Evolutionary conservation across 2,329 filamentous ascomycete species (phyloP).

Genomic region (Aspergillus sp.): DNA sequence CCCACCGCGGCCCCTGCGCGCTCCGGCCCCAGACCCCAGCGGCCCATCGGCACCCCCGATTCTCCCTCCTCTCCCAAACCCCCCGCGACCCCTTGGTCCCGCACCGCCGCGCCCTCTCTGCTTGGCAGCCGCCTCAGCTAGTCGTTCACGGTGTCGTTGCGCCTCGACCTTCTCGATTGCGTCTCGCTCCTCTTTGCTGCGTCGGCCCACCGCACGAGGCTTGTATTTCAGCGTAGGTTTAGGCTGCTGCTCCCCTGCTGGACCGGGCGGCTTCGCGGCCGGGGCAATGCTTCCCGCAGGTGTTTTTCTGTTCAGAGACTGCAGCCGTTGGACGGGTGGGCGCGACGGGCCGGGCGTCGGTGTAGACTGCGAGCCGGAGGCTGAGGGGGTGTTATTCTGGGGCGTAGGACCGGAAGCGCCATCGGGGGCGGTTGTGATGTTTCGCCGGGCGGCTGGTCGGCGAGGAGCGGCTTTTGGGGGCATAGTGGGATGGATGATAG

Average conservation of each 20-base stretch:
- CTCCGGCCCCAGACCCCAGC: slow-evolving; percentile 18
- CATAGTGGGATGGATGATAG: slow-evolving; percentile 12
- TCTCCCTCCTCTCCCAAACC: slow-evolving; percentile 18
- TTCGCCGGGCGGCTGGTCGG: slow-evolving; percentile 12
- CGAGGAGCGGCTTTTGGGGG: slow-evolving; percentile 25
- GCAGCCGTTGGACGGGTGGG: slow-evolving; percentile 33
- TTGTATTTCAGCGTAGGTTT: slow-evolving; percentile 36
- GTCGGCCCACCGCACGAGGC: slow-evolving; percentile 32
- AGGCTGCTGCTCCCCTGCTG: slow-evolving; percentile 17
- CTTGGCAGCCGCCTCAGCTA: slow-evolving; percentile 33
- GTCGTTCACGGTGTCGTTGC: slow-evolving; percentile 29
- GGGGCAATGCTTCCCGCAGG: slow-evolving; percentile 29
- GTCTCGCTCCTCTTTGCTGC: slow-evolving; percentile 39
- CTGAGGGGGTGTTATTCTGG: slow-evolving; percentile 6
- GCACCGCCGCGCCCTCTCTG: slow-evolving; percentile 23
- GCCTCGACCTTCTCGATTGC: slow-evolving; percentile 34
- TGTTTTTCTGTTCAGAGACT: slow-evolving; percentile 32
- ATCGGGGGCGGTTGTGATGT: slow-evolving; percentile 5
- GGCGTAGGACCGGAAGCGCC: slow-evolving; percentile 2
- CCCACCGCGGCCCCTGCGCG: slow-evolving; percentile 15
- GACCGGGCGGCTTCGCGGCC: slow-evolving; percentile 12
- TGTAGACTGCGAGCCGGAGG: slow-evolving; percentile 4
- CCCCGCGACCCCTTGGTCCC: slow-evolving; percentile 20
- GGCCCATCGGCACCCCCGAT: slow-evolving; percentile 18
- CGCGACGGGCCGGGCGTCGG: slow-evolving; percentile 14